Base-by-base conservation (phyloP, 2,329 filamentous ascomycete species). In the Penicillium sp. region DNA sequence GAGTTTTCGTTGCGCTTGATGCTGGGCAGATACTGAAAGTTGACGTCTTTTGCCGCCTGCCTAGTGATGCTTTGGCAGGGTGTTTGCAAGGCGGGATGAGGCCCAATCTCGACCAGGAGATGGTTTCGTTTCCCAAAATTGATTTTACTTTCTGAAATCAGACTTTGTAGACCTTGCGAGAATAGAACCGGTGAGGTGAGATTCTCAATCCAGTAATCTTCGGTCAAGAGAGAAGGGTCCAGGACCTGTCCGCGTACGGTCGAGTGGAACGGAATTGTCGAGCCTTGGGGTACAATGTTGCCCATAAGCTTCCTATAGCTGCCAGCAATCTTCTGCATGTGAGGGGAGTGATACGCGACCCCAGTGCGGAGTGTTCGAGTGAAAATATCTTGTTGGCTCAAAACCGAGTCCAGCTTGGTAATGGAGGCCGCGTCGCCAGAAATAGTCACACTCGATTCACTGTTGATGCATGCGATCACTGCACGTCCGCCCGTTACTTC, bases 321-420 rank as follows among this genome's bases (percentile, higher is more conserved):
- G 7, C 59, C 43, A 0, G 70, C 60, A 0, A 72, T 64, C 5
- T 38, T 45, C 14, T 67, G 49, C 72, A 75, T 74, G 28, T 74
- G 71, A 5, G 61, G 62, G 4, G 73, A 75, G 52, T 75, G 73
- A 46, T 75, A 75, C 3, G 73, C 73, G 10, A 65, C 68, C 0
- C 71, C 67, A 6, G 71, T 68, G 43, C 65, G 67, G 8, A 76
- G 61, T 35, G 58, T 57, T 4, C 73, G 68, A 3, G 70, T 70
- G 53, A 76, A 71, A 19, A 71, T 62, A 2, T 66, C 64, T 30
- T 64, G 63, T 33, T 65, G 65, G 14, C 64, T 58, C 16, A 69
- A 38, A 0, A 61, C 61, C 22, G 42, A 55, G 28, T 67, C 57
- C 0, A 69, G 48, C n/a, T 55, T 61, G 3, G 61, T 16, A 66